Percentiles rank a stretch among this genome's conserved stretches.
These are phyloP conservation scores for Elymus sibiricus DNA, from an alignment of 176 grass and related monocot genomes.

Conservation along the genomic window DNA sequence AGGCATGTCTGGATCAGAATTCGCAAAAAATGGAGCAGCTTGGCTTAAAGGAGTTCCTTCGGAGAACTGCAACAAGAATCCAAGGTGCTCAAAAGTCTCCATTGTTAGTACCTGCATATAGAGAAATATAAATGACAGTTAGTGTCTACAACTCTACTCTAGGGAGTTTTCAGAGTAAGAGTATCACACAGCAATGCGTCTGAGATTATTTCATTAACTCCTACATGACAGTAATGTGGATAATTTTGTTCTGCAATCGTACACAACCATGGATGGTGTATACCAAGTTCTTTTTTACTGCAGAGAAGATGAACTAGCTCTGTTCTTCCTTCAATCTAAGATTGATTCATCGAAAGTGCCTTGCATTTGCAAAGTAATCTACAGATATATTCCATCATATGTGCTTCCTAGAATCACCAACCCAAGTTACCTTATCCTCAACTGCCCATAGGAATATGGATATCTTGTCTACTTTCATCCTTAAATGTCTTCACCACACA, in stretches of 20 bases:
- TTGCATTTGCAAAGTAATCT: background rate
- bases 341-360: background rate
- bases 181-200: background rate
- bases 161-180: slow-evolving; percentile 8
- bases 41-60: slow-evolving; percentile 79
- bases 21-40: slow-evolving; percentile 90
- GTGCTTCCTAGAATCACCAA: background rate
- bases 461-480: background rate
- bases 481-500: background rate
- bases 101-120: slow-evolving; percentile 76
- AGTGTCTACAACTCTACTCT: background rate
- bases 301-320: slow-evolving; percentile 6
- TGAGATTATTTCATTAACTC: background rate
- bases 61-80: slow-evolving; percentile 74
- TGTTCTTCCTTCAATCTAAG: background rate
- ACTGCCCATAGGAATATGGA: slow-evolving; percentile 10
- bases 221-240: background rate
- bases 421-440: slow-evolving; percentile 1
- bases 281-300: slow-evolving; percentile 12
- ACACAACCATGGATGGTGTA: background rate
- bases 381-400: background rate
- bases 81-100: slow-evolving; percentile 92
- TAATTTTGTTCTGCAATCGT: slow-evolving; percentile 6
- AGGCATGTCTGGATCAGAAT: slow-evolving; percentile 97
- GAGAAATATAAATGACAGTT: slow-evolving; percentile 14